Base-by-base conservation (phyloP, 2,329 filamentous ascomycete genomes). In the Curvularia hawaiiensis region DNA sequence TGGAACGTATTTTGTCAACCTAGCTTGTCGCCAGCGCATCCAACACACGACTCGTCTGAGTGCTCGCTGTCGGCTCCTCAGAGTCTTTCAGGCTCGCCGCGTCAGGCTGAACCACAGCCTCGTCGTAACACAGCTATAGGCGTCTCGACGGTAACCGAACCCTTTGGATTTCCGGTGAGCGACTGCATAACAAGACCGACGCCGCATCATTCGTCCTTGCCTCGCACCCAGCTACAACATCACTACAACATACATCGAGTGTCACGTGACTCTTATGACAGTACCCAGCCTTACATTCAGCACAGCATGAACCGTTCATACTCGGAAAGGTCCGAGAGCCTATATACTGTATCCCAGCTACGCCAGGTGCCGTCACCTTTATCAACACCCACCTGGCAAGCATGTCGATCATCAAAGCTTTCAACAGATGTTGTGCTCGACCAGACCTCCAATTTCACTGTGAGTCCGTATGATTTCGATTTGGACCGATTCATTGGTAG, bases 41-140 rank as follows among this genome's bases (percentile, higher is more conserved):
- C 52, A 41, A 60, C 60, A 26, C 58, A 64, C 35, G 62, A 62
- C 33, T 67, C 62, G 2, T n/a, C 62, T 31, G 33, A 51, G 11
- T 53, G 50, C 39, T 67, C 64, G 31, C 47, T 62, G 12, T 51
- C 57, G 43, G 45, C 35, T 22, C 41, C 41, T n/a, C 44, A 18
- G 31, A 47, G n/a, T 1, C 33, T 20, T 10, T 46, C 46, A 10
- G 16, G 28, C 30, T 49, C 52, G 14, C 58, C 59, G 45, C 52
- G 62, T 26, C 58, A 64, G 60, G 58, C 63, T 61, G 58, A 59
- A 47, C 14, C 46, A 52, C 66, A 69, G 60, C 61, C 66, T 68
- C 60, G 44, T 53, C 40, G 50, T n/a, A 47, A 30, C n/a, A 16
- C 44, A 33, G 54, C 53, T 12, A 8, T 11, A 8, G 44, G 56